Evolutionary conservation across 805 yeast genomes (phyloP), one percentile per base, ranked within the genome.

Genomic region (Barnettozyma siamensis): DNA sequence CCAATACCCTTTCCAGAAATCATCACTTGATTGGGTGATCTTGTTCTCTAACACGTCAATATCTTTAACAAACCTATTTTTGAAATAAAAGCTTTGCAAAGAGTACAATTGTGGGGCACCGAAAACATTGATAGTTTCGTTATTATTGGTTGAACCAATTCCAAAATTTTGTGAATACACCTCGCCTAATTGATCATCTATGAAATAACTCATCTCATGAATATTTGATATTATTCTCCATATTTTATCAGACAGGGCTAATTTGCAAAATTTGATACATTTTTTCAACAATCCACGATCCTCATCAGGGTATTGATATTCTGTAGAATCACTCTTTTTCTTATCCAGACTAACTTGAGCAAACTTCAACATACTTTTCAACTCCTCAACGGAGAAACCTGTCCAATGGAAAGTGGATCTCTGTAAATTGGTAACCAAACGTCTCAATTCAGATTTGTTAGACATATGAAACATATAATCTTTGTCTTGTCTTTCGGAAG

Each of bases 331-430:
- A 24, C 53, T 53, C 11, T 32, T 8, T 26, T 51, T 50, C 43
- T 69, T 70, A 15, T 69, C 64, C 28, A 77, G 44, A 7, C 78
- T 70, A 18, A 60, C 58, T 13, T 65, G 60, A 37, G 82, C 72
- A 23, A 81, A 71, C 18, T 63, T 60, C 2, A 75, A 54, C 57
- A 82, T 64, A 18, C 71, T 64, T 37, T 75, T 74, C 23, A 82
- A 65, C 58, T 82, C 88, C 32, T 66, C 67, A 20, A 69, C 67
- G 11, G 80, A 67, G 53, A 82, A 82, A 0, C 88, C 88, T 1
- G 86, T 78, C 89, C 89, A 82, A 51, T 78, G 78, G 55, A 82
- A 80, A 0, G 88, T 78, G 1, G 83, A 78, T 43, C 81, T 66
- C 56, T 77, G 85, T 23, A 82, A 54, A 52, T 82, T 82, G 4